These are phyloP conservation scores for Entoloma clypeatum DNA, from an alignment of 1,284 basidiomycete genomes.

Conservation along the genomic window DNA sequence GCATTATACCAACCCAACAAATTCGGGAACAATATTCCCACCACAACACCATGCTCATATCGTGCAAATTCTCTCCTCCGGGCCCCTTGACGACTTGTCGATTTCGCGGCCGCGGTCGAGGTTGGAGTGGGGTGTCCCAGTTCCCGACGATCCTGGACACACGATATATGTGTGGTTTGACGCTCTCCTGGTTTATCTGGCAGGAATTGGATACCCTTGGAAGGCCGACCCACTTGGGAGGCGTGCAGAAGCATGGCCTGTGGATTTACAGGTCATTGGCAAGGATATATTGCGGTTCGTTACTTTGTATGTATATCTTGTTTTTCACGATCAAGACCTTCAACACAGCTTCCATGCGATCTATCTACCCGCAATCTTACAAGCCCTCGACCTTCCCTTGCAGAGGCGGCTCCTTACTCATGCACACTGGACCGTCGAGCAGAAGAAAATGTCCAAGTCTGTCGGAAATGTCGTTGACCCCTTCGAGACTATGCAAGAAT, in stretches of 20 bases:
- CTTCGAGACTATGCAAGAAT: constrained; percentile 65
- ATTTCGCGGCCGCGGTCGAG: constrained; percentile 79
- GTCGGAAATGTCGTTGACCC: constrained; percentile 90
- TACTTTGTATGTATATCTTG: neutral
- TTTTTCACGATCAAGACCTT: neutral
- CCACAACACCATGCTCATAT: constrained; percentile 46
- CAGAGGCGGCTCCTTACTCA: constrained; percentile 73
- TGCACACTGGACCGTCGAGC: constrained; percentile 88
- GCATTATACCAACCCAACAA: constrained; percentile 48
- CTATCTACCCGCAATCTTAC: constrained; percentile 86
- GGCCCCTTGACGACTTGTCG: constrained; percentile 57
- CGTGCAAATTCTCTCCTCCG: constrained; percentile 38
- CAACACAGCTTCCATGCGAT: constrained; percentile 80
- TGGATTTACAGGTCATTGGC: constrained; percentile 84
- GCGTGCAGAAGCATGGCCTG: constrained; percentile 63
- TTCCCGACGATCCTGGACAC: constrained; percentile 77
- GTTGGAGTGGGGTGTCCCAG: constrained; percentile 83
- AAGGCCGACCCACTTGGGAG: constrained; percentile 19
- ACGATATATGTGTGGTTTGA: constrained; percentile 97
- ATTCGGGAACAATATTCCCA: constrained; percentile 47
- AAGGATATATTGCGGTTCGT: constrained; percentile 86
- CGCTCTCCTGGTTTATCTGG: constrained; percentile 84
- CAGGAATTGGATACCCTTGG: constrained; percentile 80
- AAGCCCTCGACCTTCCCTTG: constrained; percentile 69
- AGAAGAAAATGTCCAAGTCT: constrained; percentile 90